Base-by-base conservation (phyloP, 805 yeast genomes). In the Saccharomyces kudriavzevii region DNA sequence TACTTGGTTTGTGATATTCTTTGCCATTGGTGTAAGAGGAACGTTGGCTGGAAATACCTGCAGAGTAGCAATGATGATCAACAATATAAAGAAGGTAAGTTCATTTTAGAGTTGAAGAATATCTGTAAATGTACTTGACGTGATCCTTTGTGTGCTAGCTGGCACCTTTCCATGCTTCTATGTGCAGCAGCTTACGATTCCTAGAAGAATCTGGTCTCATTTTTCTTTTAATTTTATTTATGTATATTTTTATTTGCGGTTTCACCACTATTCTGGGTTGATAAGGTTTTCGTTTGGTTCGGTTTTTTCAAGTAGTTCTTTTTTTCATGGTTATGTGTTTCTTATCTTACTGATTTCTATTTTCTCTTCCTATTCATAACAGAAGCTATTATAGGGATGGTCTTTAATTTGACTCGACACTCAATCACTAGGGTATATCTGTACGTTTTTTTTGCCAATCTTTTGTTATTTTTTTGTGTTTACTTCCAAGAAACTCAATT, bases 41-140 rank as follows among this genome's bases (percentile, higher is more conserved):
- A 77, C 51, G 69, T 84, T 17, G 89, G 89, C 2, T 84, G 89
- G 89, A 78, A 76, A 55, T 84, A 84, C 60, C 62, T 82, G 43
- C 72, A 71, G 58, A 77, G 85, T 47, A 74, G 73, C 30, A 66
- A 70, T 28, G 60, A 60, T 22, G 65, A 71, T 17, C 84, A 82
- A 68, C 70, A 73, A 54, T 82, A 79, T 64, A 84, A 84, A 63
- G 87, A 81, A 60, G 85, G 85, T 8, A 75, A 77, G 58, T 83
- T 70, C 59, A 81, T 84, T 40, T 70, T 84, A 56, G 87, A 82
- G 50, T 54, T 66, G 27, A 57, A 62, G 46, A 64, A 63, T 10
- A 58, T 67, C 20, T 62, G 67, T 56, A 61, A 60, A 49, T 63
- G 66, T 49, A 54, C 31, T 47, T 52, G 29, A 51, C 13, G 25